phyloP scores from a whole-genome alignment of 2,329 filamentous ascomycete species.

The Trichoderma aggressivum region DNA sequence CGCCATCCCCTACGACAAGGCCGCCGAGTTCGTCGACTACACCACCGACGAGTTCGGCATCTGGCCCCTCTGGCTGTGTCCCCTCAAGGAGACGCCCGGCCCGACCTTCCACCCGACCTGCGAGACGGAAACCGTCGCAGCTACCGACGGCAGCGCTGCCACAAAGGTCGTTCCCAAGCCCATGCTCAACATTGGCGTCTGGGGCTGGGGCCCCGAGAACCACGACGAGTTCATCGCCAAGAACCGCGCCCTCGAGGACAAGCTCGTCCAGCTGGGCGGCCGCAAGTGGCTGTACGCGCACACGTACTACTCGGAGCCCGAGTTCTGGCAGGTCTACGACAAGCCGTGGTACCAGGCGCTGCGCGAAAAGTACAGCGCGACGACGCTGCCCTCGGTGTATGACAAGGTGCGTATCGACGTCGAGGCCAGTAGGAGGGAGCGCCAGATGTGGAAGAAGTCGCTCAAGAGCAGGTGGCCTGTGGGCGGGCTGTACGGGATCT shows the following conservation, averaged over 20 bases:
- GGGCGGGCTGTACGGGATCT: conserved; percentile 58
- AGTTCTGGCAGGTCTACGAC: conserved; percentile 66
- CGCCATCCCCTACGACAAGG: conserved; percentile 51
- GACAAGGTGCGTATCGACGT: conserved; percentile 64
- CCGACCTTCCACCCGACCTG: conserved; percentile 55
- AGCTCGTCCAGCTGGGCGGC: conserved; percentile 66
- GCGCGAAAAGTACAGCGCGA: conserved; percentile 60
- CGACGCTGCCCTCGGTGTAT: conserved; percentile 62
- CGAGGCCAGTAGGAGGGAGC: conserved; percentile 40
- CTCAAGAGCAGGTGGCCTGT: conserved; percentile 52
- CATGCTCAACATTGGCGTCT: conserved; percentile 67
- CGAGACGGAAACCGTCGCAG: conserved; percentile 27
- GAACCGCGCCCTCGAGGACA: conserved; percentile 69
- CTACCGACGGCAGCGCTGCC: conserved; percentile 17
- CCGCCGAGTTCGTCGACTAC: conserved; percentile 54
- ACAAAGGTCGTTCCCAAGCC: conserved; percentile 25
- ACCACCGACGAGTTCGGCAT: conserved; percentile 49
- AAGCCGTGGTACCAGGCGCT: conserved; percentile 59
- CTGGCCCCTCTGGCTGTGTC: conserved; percentile 61
- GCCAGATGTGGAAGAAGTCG: conserved; percentile 38
- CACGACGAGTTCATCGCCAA: conserved; percentile 59
- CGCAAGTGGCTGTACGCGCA: conserved; percentile 88
- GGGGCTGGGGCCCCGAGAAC: conserved; percentile 68
- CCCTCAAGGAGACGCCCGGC: conserved; percentile 44
- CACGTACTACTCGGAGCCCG: conserved; percentile 71